Base-by-base conservation (phyloP, 306 rosid genomes). In the Hylodesmum podocarpum region DNA sequence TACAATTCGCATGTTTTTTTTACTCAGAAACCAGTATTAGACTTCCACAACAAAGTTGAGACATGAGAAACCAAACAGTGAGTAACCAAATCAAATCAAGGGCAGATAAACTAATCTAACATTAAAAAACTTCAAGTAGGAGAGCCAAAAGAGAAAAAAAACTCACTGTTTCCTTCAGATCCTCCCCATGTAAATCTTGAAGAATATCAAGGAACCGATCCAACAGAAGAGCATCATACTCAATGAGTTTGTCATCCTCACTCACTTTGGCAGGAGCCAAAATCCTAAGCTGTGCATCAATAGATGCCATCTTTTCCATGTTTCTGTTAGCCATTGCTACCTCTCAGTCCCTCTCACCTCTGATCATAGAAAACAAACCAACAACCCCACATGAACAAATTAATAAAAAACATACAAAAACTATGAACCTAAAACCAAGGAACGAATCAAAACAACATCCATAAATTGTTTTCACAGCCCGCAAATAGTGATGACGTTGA, bases 201-300 rank as follows among this genome's bases (percentile, higher is more conserved):
- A 96, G 99, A 82, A 96, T 92, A 68, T 96, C 99, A 75, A 96
- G 91, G 74, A 96, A 96, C 43, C 99, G 99, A 92, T 96, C 98
- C 85, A 96, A 64, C 57, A 92, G 88, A 44, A 96, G 65, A 73
- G 99, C 99, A 80, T 92, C 99, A 64, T 95, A 95, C 88, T 95
- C 97, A 72, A 95, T 70, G 74, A 95, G 87, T 73, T 96, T 90
- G 73, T 96, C 99, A 73, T 96, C 99, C 79, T 96, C 99, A 54
- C 99, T 92, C 61, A 96, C 98, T 89, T 86, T 92, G 8, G 85
- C 84, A 0, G 99, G 99, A 54, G 78, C 98, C 80, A 96, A 84
- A 66, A 78, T 90, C 78, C 99, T 83, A 57, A 96, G 94, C 82
- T 96, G 99, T 1, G 98, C 97, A 86, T 96, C 99, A 70, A 96